Base-by-base conservation (phyloP, 257 asterid genomes). In the Solanum virginianum region DNA sequence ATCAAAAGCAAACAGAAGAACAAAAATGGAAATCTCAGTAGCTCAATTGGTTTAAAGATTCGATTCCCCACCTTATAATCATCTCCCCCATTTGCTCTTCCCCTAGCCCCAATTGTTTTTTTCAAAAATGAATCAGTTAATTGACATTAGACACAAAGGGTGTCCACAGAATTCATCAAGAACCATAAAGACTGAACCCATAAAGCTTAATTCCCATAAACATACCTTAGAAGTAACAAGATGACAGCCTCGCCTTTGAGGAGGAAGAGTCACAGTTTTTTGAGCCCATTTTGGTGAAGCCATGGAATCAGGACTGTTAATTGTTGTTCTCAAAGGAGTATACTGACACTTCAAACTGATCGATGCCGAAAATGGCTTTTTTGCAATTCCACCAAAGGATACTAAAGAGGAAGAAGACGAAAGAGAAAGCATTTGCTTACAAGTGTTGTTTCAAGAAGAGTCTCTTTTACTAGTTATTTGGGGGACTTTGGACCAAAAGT, bases 271-370 rank as follows among this genome's bases (percentile, higher is more conserved):
- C 16, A 95, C 55, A n/a, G 92, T 93, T 88, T 92, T 95, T 91
- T 95, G 99, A 36, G 95, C 94, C 99, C 99, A 95, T 86, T 93
- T 93, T 41, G 99, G 97, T 43, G 85, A 75, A 65, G 91, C 92
- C 92, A 88, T 87, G 20, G 86, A 85, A 11, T 60, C 74, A 32
- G 90, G 84, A 1, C 85, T 80, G 80, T 82, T 75, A 14, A 79
- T 26, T 79, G 82, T 53, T 6, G 29, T 79, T 53, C 26, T 79
- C 47, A 79, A 53, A 53, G 82, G 82, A 16, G 85, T 20, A 79
- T 36, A 75, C 14, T 75, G 77, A 36, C 49, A 85, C 51, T 85
- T 77, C 7, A 85, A 56, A 13, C 83, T 70, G 10, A 84, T 26
- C 80, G 80, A 56, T 1, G 49, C 83, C 47, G 74, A n/a, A 47